A percentile compares a stretch with the other conserved stretches of the same genome.
These are phyloP conservation scores for Populus pruinosa DNA, from an alignment of 345 rosid genomes.

Conservation along the genomic window DNA sequence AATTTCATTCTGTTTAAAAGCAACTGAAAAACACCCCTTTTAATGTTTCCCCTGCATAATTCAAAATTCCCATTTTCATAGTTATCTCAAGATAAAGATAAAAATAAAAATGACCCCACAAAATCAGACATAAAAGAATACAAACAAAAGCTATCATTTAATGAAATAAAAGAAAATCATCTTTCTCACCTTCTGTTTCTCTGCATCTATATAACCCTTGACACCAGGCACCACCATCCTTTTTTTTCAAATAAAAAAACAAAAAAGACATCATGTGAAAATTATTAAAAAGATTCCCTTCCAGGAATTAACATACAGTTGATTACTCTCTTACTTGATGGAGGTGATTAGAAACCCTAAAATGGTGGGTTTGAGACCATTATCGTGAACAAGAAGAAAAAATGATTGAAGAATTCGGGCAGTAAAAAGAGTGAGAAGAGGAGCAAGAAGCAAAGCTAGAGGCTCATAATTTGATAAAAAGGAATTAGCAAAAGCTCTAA, in stretches of 20 bases:
- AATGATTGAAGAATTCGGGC: constrained; percentile 53
- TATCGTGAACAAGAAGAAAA: constrained; percentile 43
- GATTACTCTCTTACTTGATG: constrained; percentile 51
- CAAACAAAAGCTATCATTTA: neutral
- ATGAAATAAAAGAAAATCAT: neutral
- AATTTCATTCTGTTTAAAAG: neutral
- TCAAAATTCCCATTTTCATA: neutral
- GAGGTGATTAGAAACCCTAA: constrained; percentile 49
- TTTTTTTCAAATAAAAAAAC: neutral
- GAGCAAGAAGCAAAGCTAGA: constrained; percentile 52
- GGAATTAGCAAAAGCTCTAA: constrained; percentile 54
- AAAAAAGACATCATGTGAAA: neutral
- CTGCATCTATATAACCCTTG: constrained; percentile 67
- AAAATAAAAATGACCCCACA: neutral
- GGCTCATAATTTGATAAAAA: constrained; percentile 71
- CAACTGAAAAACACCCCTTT: neutral
- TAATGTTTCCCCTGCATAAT: constrained; percentile 1
- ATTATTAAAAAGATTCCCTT: neutral
- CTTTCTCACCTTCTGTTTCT: constrained; percentile 87
- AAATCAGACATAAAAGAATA: neutral
- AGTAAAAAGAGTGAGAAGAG: constrained; percentile 56
- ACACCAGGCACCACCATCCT: constrained; percentile 87
- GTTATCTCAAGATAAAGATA: neutral
- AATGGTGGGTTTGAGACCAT: constrained; percentile 57
- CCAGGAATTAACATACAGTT: neutral